Percentiles rank a stretch among this genome's conserved stretches.
phyloP scores from a whole-genome alignment of 257 asterid species.

The Solanum neorickii region DNA sequence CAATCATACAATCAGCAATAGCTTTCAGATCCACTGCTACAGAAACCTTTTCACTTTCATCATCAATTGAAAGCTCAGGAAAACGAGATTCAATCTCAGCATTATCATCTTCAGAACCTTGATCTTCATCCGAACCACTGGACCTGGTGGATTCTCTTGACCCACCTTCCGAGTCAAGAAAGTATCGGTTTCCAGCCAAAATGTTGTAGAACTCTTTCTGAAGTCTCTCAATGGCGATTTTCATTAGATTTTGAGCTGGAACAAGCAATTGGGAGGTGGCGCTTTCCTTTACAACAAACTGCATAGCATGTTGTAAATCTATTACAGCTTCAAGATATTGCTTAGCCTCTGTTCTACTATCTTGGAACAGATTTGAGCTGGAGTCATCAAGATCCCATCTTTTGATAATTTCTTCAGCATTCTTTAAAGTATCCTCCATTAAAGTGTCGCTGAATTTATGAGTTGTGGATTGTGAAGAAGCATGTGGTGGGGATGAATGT shows the following conservation, averaged over 20 bases:
- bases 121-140: constrained; percentile 31
- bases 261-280: constrained; percentile 30
- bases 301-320: constrained; percentile 51
- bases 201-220: constrained; percentile 53
- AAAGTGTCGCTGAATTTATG: constrained; percentile 33
- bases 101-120: constrained; percentile 27
- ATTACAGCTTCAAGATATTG: constrained; percentile 32
- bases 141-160: constrained; percentile 25
- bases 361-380: constrained; percentile 11
- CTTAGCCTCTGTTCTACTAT: constrained; percentile 25
- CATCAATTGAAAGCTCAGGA: not conserved
- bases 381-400: constrained; percentile 26
- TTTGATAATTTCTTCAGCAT: constrained; percentile 31
- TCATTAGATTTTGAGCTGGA: constrained; percentile 60
- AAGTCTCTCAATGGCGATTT: constrained; percentile 44
- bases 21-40: constrained; percentile 37
- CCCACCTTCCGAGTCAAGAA: constrained; percentile 44
- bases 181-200: constrained; percentile 26
- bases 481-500: not conserved
- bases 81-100: not conserved
- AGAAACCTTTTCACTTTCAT: not conserved
- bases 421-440: constrained; percentile 17
- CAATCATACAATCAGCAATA: constrained; percentile 71
- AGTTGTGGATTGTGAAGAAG: constrained; percentile 5
- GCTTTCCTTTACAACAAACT: constrained; percentile 18